phyloP scores from a whole-genome alignment of 768 basidiomycete species.

The Trametes cubensis region DNA sequence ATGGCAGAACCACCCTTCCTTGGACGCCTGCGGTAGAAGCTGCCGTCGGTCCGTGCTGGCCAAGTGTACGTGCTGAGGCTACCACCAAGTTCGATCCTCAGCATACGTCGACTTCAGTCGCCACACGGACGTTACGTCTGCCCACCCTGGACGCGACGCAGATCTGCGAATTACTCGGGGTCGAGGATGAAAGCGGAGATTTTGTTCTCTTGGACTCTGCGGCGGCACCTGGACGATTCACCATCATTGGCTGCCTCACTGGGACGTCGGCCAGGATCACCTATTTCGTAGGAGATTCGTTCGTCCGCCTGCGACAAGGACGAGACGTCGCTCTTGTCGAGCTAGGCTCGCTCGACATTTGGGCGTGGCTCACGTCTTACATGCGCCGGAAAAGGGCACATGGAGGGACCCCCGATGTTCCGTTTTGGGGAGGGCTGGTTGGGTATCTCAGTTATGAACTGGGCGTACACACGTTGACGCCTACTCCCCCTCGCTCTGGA shows the following conservation, averaged over 20 bases:
- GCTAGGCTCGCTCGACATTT: slow-evolving; percentile 59
- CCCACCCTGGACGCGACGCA: slow-evolving; percentile 45
- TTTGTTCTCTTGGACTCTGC: slow-evolving; percentile 80
- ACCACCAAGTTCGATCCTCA: slow-evolving; percentile 12
- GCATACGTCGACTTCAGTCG: slow-evolving; percentile 34
- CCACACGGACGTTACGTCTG: slow-evolving; percentile 45
- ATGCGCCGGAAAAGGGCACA: slow-evolving; percentile 55
- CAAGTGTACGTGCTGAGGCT: slow-evolving; percentile 35
- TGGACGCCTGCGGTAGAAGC: slow-evolving; percentile 45
- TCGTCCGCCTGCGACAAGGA: slow-evolving; percentile 49
- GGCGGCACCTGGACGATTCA: slow-evolving; percentile 70
- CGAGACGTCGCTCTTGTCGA: slow-evolving; percentile 39
- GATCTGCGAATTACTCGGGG: slow-evolving; percentile 68
- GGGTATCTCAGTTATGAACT: slow-evolving; percentile 83
- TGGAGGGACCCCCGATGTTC: slow-evolving; percentile 55
- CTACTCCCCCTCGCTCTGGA: slow-evolving; percentile 38
- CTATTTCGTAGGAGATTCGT: slow-evolving; percentile 53
- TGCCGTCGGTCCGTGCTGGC: slow-evolving; percentile 61
- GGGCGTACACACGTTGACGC: slow-evolving; percentile 58
- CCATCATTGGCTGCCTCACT: slow-evolving; percentile 68
- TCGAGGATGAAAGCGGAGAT: slow-evolving; percentile 54
- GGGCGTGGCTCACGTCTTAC: slow-evolving; percentile 76
- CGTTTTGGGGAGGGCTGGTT: slow-evolving; percentile 85
- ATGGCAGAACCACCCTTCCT: slow-evolving; percentile 40
- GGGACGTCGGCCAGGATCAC: slow-evolving; percentile 58